Evolutionary conservation across 371 early-diverging fungal genomes (phyloP), one percentile per base, ranked within the genome.

Genomic region (Syncephalis plumigaleata): DNA sequence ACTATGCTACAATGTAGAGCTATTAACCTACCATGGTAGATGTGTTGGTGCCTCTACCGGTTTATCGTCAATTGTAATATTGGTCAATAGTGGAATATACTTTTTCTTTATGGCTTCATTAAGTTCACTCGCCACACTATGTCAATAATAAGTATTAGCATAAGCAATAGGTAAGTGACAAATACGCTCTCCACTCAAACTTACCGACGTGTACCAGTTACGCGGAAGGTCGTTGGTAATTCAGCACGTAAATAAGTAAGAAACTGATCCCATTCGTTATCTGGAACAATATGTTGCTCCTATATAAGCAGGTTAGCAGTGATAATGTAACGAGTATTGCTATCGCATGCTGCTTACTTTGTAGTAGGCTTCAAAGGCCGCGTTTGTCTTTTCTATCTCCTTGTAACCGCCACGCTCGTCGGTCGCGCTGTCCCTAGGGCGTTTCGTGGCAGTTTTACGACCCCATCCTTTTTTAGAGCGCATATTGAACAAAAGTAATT

Each of bases 171-270:
- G 31, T 26, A 17, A 39, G 5, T 38, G 20, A 18, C 16, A 9
- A 2, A 13, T 37, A 36, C 20, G 26, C 4, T 1, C 26, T 20
- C 15, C 1, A 16, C 27, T 9, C 36, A 47, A 54, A 31, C 31
- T 47, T 58, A 80, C 83, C 70, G 65, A 57, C 86, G 69, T 36
- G 81, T 84, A 17, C 91, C 94, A 1, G 94, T 88, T 55, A 97
- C 80, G 49, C 98, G 75, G 63, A 92, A 97, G 25, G 87, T 81
- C 31, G 83, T 81, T 8, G 98, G 98, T 40, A 97, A 70, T 21
- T 70, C 63, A 25, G 60, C 66, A 57, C 74, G 65, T 56, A 87
- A 66, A 5, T 58, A 47, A 23, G 67, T 62, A 56, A 79, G 72
- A 52, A 89, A 81, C 42, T 51, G 48, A 3, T 75, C 73, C 70